Base-by-base conservation (phyloP, 2,329 filamentous ascomycete species). In the Pseudocercospora crystallina region DNA sequence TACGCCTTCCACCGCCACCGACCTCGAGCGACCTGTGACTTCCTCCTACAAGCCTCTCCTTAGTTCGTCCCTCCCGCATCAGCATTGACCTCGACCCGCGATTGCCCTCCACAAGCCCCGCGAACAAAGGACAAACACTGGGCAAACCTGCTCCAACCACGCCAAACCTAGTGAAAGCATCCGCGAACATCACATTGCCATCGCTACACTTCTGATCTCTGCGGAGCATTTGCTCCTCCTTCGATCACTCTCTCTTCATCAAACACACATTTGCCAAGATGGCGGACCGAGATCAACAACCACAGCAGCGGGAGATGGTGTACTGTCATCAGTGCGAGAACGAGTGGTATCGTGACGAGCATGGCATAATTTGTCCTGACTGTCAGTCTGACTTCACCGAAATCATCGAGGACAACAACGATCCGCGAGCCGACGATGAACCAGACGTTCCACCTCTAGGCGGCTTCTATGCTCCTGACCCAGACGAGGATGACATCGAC, bases 351-450 rank as follows among this genome's bases (percentile, higher is more conserved):
- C 77, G 82, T 53, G 82, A 89, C 53, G 80, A 87, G 57, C 77
- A 80, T 58, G 84, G 80, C 20, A 72, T 95, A 56, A 74, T 73
- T 12, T 99, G 94, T 66, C 90, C 90, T 12, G 70, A 74, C n/a
- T 99, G 94, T 67, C 68, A 78, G 3, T 83, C 84, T 33, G 89
- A 95, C 14, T 85, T 89, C 59, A 89, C 84, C 12, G 91, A 99
- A 73, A 90, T 97, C 62, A 76, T 78, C 42, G 75, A 78, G 59
- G 63, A 69, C 8, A 77, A 80, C 2, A 83, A 82, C 60, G 87
- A 90, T 59, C 86, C 86, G 8, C 80, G 86, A 55, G 29, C 13
- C 8, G 34, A 17, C 4, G 35, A 43, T 11, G 20, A 26, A 26
- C 20, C 20, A 26, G 20, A 26, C 20, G 20, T 26, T 7, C 20